Evolutionary conservation across 805 yeast genomes (phyloP).

Genomic region (Ogataea populi-albae): DNA sequence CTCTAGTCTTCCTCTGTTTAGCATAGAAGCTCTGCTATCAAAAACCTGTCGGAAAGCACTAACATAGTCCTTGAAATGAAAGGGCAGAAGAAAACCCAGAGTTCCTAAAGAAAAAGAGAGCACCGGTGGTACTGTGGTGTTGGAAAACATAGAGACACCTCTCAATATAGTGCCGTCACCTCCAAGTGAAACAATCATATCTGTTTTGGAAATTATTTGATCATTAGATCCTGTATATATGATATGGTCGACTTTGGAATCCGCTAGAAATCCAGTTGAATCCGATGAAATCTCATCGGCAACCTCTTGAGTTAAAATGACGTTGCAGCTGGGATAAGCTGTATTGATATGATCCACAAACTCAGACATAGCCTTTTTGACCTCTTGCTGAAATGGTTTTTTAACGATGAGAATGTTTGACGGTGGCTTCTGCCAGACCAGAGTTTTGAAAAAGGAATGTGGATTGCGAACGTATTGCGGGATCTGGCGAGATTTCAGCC

Average conservation of each 20-base stretch:
- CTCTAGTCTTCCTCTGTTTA: conserved; percentile 75
- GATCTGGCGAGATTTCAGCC: conserved; percentile 20
- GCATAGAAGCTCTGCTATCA: conserved; percentile 63
- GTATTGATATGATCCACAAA: conserved; percentile 61
- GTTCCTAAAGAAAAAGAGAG: conserved; percentile 88
- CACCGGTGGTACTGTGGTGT: conserved; percentile 79
- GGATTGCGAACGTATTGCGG: conserved; percentile 57
- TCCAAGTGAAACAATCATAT: conserved; percentile 82
- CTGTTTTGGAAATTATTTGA: conserved; percentile 66
- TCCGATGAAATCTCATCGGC: conserved; percentile 51
- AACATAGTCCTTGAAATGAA: conserved; percentile 63
- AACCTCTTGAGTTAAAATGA: conserved; percentile 72
- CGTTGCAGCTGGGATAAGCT: conserved; percentile 66
- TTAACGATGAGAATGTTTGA: conserved; percentile 77
- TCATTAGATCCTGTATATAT: conserved; percentile 57
- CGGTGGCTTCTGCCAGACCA: conserved; percentile 71
- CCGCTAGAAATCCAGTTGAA: conserved; percentile 1
- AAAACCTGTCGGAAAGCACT: conserved; percentile 65
- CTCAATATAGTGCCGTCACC: conserved; percentile 93
- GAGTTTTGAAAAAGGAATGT: conserved; percentile 57
- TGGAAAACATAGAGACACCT: conserved; percentile 76
- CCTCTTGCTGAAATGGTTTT: conserved; percentile 74
- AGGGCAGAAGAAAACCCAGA: conserved; percentile 84
- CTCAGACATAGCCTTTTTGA: conserved; percentile 60
- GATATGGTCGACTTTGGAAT: conserved; percentile 23